phyloP scores from a whole-genome alignment of 176 grass and related monocot genomes.

The Phyllostachys edulis region DNA sequence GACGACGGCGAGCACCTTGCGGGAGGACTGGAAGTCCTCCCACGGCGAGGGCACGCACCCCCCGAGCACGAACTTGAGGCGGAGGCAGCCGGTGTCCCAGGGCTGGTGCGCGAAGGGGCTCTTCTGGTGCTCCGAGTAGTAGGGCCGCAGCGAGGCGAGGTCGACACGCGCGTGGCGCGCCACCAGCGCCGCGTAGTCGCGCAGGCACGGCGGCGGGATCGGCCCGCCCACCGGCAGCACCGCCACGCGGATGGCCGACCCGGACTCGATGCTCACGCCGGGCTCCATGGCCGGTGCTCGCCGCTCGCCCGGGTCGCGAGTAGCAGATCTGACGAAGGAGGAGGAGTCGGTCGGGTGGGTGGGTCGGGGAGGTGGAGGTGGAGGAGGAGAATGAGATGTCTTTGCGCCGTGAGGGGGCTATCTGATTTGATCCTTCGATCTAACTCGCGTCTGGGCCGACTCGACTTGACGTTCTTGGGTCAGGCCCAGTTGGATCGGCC shows the following conservation, averaged over 20 bases:
- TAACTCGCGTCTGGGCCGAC: background rate
- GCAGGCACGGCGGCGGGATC: slow-evolving; percentile 66
- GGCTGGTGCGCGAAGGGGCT: slow-evolving; percentile 87
- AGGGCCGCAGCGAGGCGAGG: slow-evolving; percentile 73
- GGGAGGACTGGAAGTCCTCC: slow-evolving; percentile 98
- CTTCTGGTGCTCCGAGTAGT: slow-evolving; percentile 99
- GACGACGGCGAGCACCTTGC: slow-evolving; percentile 92
- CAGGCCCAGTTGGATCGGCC: too few species aligned
- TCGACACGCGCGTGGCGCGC: slow-evolving; percentile 66
- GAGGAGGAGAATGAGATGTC: background rate
- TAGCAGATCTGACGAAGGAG: slow-evolving; percentile 48
- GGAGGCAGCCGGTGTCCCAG: slow-evolving; percentile 76
- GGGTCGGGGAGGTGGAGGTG: slow-evolving; percentile 3
- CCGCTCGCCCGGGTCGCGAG: background rate
- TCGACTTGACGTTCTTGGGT: background rate
- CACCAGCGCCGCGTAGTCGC: slow-evolving; percentile 75
- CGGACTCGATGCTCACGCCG: slow-evolving; percentile 91
- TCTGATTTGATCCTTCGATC: slow-evolving; percentile 15
- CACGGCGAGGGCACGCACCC: slow-evolving; percentile 78
- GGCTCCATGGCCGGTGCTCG: slow-evolving; percentile 73
- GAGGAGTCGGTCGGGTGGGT: background rate
- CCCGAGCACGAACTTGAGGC: slow-evolving; percentile 86
- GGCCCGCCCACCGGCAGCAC: slow-evolving; percentile 78
- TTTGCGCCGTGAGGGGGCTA: background rate
- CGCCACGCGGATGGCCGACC: slow-evolving; percentile 76